Percentiles rank a stretch among this genome's conserved stretches.
Evolutionary conservation across 2,329 filamentous ascomycete species (phyloP).

Genomic region (Monilinia polystroma): DNA sequence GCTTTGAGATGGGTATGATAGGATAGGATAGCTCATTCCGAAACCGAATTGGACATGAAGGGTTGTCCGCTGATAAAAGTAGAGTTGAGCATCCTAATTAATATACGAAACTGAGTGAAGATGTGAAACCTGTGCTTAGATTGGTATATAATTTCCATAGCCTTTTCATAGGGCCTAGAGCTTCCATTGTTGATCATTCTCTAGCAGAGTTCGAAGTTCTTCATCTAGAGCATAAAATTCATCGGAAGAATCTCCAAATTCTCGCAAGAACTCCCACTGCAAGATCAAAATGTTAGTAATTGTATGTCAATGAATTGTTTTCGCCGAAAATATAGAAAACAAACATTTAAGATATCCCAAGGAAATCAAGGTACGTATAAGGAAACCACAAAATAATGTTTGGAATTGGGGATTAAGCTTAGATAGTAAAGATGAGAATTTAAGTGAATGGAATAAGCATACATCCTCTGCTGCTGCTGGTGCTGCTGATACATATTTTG

Average conservation of each 20-base stretch:
- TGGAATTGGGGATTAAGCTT: too few species aligned
- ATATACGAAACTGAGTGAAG: background rate
- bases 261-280: constrained; percentile 35
- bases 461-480: constrained; percentile 25
- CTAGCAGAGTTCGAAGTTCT: constrained; percentile 35
- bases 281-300: too few species aligned
- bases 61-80: background rate
- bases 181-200: constrained; percentile 25
- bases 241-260: constrained; percentile 38
- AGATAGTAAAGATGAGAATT: too few species aligned
- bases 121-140: background rate
- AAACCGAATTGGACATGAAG: background rate
- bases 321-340: too few species aligned
- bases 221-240: constrained; percentile 38
- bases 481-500: background rate
- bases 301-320: too few species aligned
- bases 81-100: background rate
- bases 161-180: constrained; percentile 14
- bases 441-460: too few species aligned
- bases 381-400: too few species aligned
- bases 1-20: background rate
- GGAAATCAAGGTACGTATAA: too few species aligned
- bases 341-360: too few species aligned
- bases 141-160: background rate
- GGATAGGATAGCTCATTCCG: background rate